Base-by-base conservation (phyloP, 345 rosid species). In the Rhizophora apiculata region DNA sequence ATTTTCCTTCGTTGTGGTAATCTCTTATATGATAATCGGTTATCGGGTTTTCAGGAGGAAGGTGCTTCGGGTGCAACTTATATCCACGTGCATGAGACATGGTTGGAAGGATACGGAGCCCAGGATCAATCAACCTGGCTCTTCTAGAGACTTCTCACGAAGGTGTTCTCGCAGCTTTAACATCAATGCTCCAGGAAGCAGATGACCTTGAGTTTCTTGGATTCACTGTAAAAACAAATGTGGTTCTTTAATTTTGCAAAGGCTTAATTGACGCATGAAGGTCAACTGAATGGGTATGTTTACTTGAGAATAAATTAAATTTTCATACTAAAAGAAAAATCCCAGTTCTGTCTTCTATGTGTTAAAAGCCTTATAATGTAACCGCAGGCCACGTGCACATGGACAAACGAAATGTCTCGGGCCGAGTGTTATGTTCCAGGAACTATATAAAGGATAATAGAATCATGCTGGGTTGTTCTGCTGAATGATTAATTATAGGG, bases 61-160 rank as follows among this genome's bases (percentile, higher is more conserved):
- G 69, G 60, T 10, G 65, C 64, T 64, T 52, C 60, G 0, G 78
- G 79, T 2, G 83, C 87, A n/a, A 82, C 74, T 53, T 89, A 84
- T 68, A 63, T 85, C 83, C 89, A 86, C 68, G 68, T 93, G 60
- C 79, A 89, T 68, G 86, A 90, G 77, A 89, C 86, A 34, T 93
- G 97, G 98, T 73, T 84, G 9, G 86, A 78, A 76, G 86, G 82
- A 68, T 75, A 75, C 19, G 81, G 48, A 64, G 79, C 69, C 22
- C 79, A 84, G 74, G 85, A 85, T 79, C 72, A 64, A 57, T 79
- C 83, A 27, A 36, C 78, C 68, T 87, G 90, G 87, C 64, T 80
- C 66, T 73, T 78, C 57, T 73, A 68, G 65, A 43, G 49, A 5
- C 18, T 43, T 43, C 19, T 43, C 4, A 15, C 4, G 49, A 3